Evolutionary conservation across 257 asterid genomes (phyloP).

Genomic region (Mentha longifolia): DNA sequence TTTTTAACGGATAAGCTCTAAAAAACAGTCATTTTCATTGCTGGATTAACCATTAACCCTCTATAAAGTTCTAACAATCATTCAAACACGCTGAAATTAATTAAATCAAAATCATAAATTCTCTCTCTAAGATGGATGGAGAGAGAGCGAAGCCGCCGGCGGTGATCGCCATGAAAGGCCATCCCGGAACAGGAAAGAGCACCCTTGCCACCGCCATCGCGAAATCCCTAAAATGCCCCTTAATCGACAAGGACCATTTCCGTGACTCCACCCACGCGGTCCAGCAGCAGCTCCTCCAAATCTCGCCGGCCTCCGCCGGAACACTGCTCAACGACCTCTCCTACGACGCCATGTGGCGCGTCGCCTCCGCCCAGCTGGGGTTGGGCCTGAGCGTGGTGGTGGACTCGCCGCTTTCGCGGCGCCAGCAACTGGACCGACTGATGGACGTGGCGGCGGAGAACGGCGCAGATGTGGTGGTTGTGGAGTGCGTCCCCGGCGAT

Average conservation of each 20-base stretch:
- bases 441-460: conserved; percentile 37
- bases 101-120: too few relatives aligned
- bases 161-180: conserved; percentile 85
- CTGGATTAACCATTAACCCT: too few relatives aligned
- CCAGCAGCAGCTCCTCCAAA: conserved; percentile 40
- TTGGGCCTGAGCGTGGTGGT: conserved; percentile 61
- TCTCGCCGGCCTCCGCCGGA: conserved; percentile 37
- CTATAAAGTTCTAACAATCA: too few relatives aligned
- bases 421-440: conserved; percentile 53
- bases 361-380: conserved; percentile 54
- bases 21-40: too few relatives aligned
- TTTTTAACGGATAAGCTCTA: too few relatives aligned
- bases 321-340: conserved; percentile 67
- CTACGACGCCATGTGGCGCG: conserved; percentile 66
- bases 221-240: conserved; percentile 56
- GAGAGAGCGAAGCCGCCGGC: conserved; percentile 32
- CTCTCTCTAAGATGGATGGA: conserved; percentile 31
- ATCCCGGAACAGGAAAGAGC: conserved; percentile 86
- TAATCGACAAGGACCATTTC: conserved; percentile 74
- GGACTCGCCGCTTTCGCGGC: conserved; percentile 72
- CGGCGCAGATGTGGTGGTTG: conserved; percentile 43
- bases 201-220: conserved; percentile 65
- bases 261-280: conserved; percentile 56
- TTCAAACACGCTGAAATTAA: too few relatives aligned
- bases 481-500: conserved; percentile 70